These are phyloP conservation scores for Barnettozyma botsteinii DNA, from an alignment of 805 yeast genomes.

Conservation along the genomic window DNA sequence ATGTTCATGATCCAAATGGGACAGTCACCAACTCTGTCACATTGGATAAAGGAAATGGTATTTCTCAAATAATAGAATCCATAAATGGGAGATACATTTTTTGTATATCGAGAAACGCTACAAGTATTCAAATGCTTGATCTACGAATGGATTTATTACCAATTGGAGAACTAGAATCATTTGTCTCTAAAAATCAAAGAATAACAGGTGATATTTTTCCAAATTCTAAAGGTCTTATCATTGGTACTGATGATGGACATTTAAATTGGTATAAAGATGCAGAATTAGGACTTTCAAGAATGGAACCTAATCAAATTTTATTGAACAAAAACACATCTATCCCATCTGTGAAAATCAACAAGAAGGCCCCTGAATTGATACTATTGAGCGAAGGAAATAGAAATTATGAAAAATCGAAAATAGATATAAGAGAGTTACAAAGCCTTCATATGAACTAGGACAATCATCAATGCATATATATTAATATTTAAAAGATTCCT, in stretches of 20 bases:
- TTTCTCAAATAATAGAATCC: slow-evolving; percentile 31
- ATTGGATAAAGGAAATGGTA: slow-evolving; percentile 26
- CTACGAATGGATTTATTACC: slow-evolving; percentile 25
- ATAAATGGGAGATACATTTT: slow-evolving; percentile 33
- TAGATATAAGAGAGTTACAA: slow-evolving; percentile 6
- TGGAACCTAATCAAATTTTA: background rate
- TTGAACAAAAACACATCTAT: slow-evolving; percentile 8
- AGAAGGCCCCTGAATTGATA: slow-evolving; percentile 14
- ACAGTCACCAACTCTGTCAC: slow-evolving; percentile 14
- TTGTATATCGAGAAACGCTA: slow-evolving; percentile 27
- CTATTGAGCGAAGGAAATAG: slow-evolving; percentile 20
- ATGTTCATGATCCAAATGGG: slow-evolving; percentile 25
- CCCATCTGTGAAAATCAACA: slow-evolving; percentile 14
- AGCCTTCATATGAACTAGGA: background rate
- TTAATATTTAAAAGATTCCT: background rate
- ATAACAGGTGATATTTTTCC: slow-evolving; percentile 20
- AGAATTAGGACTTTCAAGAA: slow-evolving; percentile 16
- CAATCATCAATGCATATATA: background rate
- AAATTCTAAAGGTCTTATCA: slow-evolving; percentile 23
- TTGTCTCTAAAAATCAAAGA: slow-evolving; percentile 19
- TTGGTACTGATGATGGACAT: slow-evolving; percentile 23
- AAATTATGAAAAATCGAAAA: slow-evolving; percentile 6
- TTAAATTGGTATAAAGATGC: slow-evolving; percentile 21
- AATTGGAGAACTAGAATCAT: slow-evolving; percentile 9
- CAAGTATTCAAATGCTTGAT: slow-evolving; percentile 31